Evolutionary conservation across 371 early-diverging fungal species (phyloP), one percentile per base, ranked within the genome.

Genomic region (Mucor lusitanicus): DNA sequence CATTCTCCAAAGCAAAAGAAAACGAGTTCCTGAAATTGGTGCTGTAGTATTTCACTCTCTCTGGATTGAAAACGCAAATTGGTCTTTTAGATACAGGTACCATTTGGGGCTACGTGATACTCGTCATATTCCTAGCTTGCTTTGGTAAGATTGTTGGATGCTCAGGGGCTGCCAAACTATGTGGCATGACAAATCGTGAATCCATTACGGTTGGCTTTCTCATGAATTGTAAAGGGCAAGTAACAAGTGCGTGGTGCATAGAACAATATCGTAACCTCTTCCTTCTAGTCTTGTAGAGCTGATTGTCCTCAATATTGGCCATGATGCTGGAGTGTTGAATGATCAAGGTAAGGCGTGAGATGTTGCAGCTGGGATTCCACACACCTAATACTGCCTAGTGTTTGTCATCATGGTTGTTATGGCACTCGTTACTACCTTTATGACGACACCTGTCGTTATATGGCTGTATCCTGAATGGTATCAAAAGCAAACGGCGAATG

Each of bases 171-270:
- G 93, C 96, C 0, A 82, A 83, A 57, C n/a, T 88, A 5, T 78
- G 78, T 40, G 91, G 91, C 28, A 84, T 94, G 69, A 83, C 82
- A 15, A 88, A 87, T 87, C 87, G 97, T 44, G 96, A 98, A 76
- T 91, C 94, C 1, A 76, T 92, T 4, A 85, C 96, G 0, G 87
- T 97, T 32, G 98, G 97, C 3, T 76, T 95, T 44, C 78, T 98
- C 54, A 98, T 98, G 98, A 96, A 93, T 79, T 94, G 94, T 71
- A 97, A 96, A 82, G 98, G 95, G 82, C 82, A 72, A 58, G 32
- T 56, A 37, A 13, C 37, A 37, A 2, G 37, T 13, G 12, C 12
- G 13, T 13, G 4, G 11, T 37, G 13, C 37, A 37, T 0, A 37
- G 11, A 2, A 3, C 37, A 37, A 37, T 11, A 2, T 1, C n/a